phyloP scores from a whole-genome alignment of 371 early-diverging fungal species.

The Mortierella sp. region DNA sequence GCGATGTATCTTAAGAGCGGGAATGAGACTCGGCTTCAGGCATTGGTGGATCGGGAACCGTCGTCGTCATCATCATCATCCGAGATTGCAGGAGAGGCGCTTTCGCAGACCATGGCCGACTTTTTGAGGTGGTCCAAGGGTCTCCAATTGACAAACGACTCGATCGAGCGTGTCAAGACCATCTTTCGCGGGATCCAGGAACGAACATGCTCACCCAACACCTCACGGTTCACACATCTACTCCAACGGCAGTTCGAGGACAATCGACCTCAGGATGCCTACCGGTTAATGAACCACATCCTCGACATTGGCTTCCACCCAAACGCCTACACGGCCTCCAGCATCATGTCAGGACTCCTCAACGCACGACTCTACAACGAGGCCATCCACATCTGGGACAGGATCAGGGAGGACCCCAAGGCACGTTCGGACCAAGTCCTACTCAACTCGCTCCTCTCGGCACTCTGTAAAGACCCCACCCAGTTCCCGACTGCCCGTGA shows the following conservation, averaged over 20 bases:
- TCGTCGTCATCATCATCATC: neutral
- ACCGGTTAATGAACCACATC: slow-evolving; percentile 31
- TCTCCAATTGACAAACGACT: slow-evolving; percentile 26
- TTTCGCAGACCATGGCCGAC: slow-evolving; percentile 19
- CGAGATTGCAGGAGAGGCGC: neutral
- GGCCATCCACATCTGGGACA: slow-evolving; percentile 18
- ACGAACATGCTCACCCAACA: slow-evolving; percentile 29
- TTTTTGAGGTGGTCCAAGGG: slow-evolving; percentile 45
- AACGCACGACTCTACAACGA: slow-evolving; percentile 32
- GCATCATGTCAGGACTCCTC: slow-evolving; percentile 28
- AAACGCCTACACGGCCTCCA: slow-evolving; percentile 17
- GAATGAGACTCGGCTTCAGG: slow-evolving; percentile 16
- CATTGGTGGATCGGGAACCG: neutral
- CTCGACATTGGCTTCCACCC: slow-evolving; percentile 43
- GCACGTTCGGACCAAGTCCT: neutral
- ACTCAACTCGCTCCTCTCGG: slow-evolving; percentile 34
- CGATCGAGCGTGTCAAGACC: slow-evolving; percentile 23
- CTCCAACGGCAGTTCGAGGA: slow-evolving; percentile 14
- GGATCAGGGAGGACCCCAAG: neutral
- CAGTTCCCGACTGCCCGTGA: slow-evolving; percentile 16
- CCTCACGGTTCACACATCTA: slow-evolving; percentile 27
- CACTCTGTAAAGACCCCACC: slow-evolving; percentile 29
- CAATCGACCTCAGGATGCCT: slow-evolving; percentile 25
- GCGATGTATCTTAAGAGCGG: slow-evolving; percentile 47
- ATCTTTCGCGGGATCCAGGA: slow-evolving; percentile 18